Percentiles rank a stretch among this genome's conserved stretches.
Conservation (phyloP, 257 asterid species). For the Paulownia fortunei region DNA sequence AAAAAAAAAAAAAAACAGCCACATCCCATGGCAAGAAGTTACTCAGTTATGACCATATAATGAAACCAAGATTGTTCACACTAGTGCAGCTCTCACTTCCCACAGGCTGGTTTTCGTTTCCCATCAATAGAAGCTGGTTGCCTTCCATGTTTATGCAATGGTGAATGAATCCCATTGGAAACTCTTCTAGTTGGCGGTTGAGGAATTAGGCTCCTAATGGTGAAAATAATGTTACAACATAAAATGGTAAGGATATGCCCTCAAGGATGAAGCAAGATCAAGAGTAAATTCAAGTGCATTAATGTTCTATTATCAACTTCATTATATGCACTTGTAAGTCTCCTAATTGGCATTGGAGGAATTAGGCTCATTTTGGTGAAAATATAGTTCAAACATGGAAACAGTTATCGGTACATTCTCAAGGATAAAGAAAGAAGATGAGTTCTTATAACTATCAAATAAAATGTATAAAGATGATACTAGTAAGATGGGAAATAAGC, state of each 20-base stretch:
- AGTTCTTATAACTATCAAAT: neutral
- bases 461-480: neutral
- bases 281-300: neutral
- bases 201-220: constrained; percentile 67
- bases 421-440: neutral
- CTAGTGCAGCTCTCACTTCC: constrained; percentile 50
- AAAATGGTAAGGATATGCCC: neutral
- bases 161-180: constrained; percentile 47
- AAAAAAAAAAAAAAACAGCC: constrained; percentile 18
- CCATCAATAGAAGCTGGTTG: constrained; percentile 48
- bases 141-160: constrained; percentile 49
- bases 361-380: neutral
- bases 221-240: neutral
- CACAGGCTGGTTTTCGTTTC: constrained; percentile 54
- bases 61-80: constrained; percentile 10
- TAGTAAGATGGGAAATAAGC: neutral
- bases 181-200: constrained; percentile 57
- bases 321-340: neutral
- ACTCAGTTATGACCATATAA: constrained; percentile 4
- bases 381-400: neutral
- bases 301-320: neutral
- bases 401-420: neutral
- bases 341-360: neutral
- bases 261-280: neutral
- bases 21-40: constrained; percentile 25